Base-by-base conservation (phyloP, 805 yeast genomes). In the Komagataella pastoris region DNA sequence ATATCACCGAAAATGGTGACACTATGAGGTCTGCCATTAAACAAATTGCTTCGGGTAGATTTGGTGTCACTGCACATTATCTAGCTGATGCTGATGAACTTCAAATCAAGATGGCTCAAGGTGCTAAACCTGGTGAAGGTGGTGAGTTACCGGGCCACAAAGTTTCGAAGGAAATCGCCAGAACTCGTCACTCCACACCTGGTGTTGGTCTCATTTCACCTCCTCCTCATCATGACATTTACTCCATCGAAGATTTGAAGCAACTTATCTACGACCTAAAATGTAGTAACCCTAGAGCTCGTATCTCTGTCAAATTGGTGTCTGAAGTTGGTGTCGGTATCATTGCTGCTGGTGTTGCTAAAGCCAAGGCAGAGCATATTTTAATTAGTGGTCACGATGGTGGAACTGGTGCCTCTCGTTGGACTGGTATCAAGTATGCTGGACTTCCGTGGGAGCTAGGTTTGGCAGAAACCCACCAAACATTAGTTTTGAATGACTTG, bases 41-140 rank as follows among this genome's bases (percentile, higher is more conserved):
- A 73, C 99, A 91, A 72, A 85, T 91, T 66, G 99, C 99, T 14
- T 88, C 97, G 47, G 97, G 97, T 59, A 80, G 99, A 70, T 91
- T 91, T 63, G 99, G 99, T 75, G 99, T 91, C 50, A 91, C 99
- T 3, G 88, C 97, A 2, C 80, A 84, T 69, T 91, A 93, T 67
- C 75, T 91, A 61, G 81, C 97, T 44, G 98, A 91, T 70, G 96
- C 98, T 47, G 98, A 91, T 62, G 98, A 91, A 72, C 80, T 91
- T 56, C 99, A 91, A 71, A 93, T 91, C 68, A 91, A 91, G 73
- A 89, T 91, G 90, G 98, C 98, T 7, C 99, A 91, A 72, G 98
- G 99, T 72, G 99, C 99, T 52, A 91, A 91, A 71, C 98, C 98
- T 8, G 99, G 98, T 73, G 98, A 93, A 75, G 99, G 99, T 76